phyloP scores from a whole-genome alignment of 106 monocot species.

The Dendrobium huoshanense region DNA sequence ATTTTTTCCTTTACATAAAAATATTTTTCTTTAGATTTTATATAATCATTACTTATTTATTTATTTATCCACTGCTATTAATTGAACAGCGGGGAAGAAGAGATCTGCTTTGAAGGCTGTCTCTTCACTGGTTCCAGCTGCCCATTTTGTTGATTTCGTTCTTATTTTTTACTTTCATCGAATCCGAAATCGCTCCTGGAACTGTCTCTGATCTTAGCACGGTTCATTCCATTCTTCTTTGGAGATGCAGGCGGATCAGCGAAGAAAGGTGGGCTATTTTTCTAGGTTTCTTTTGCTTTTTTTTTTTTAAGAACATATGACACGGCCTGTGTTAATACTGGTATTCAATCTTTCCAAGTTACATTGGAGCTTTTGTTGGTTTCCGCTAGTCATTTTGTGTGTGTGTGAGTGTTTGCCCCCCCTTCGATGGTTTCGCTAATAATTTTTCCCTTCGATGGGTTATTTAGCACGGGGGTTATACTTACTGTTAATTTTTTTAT shows the following conservation, averaged over 20 bases:
- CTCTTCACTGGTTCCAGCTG: neutral
- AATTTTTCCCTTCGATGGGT: neutral
- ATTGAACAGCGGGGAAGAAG: neutral
- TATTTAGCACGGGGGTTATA: neutral
- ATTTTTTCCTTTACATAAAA: too few relatives aligned
- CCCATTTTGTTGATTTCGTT: neutral
- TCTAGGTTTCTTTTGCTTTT: neutral
- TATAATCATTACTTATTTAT: too few relatives aligned
- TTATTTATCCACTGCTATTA: neutral
- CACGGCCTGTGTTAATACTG: too few relatives aligned
- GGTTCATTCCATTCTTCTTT: neutral
- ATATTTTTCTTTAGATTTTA: too few relatives aligned
- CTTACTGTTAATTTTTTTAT: neutral
- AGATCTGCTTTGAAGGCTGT: neutral
- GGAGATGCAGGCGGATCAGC: conserved; percentile 9
- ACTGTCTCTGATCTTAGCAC: neutral
- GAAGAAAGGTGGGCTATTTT: neutral
- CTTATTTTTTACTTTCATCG: neutral
- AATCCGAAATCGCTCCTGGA: neutral
- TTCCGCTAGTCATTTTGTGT: neutral
- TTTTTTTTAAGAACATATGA: neutral
- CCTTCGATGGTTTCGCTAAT: neutral
- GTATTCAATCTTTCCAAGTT: neutral
- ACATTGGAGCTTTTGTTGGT: neutral
- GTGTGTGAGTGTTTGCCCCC: neutral